A percentile compares a stretch with the other conserved stretches of the same genome.
Evolutionary conservation across 345 rosid genomes (phyloP).

Genomic region (Rhodamnia argentea): DNA sequence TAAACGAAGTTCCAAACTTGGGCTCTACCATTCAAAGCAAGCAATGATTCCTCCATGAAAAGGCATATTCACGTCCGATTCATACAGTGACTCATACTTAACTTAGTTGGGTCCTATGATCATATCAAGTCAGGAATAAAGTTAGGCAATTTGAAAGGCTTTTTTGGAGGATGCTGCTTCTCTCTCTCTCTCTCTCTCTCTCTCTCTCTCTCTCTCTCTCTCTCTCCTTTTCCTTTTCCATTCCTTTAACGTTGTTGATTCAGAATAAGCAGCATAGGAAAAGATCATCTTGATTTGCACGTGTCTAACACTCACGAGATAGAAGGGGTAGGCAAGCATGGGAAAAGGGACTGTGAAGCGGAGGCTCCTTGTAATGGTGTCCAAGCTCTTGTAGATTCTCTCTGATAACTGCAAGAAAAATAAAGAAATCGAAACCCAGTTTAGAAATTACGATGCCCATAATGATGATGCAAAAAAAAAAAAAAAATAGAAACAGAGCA

Average conservation of each 20-base stretch:
- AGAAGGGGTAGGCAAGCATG: slow-evolving; percentile 84
- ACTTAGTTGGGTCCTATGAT: neutral
- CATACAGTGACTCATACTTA: neutral
- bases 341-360: slow-evolving; percentile 81
- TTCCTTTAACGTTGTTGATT: neutral
- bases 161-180: neutral
- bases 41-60: neutral
- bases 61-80: neutral
- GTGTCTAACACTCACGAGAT: slow-evolving; percentile 36
- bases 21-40: neutral
- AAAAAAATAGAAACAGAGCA: no score
- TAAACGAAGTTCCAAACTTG: neutral
- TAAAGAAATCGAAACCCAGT: neutral
- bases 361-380: slow-evolving; percentile 28
- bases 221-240: neutral
- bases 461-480: neutral
- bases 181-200: neutral
- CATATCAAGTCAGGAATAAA: neutral
- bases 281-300: neutral
- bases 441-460: neutral
- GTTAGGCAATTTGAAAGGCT: neutral
- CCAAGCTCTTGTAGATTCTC: slow-evolving; percentile 53
- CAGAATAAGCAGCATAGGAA: neutral
- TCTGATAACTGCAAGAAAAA: slow-evolving; percentile 47
- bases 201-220: neutral